Evolutionary conservation across 306 rosid genomes (phyloP).

Genomic region (Arachis stenosperma): DNA sequence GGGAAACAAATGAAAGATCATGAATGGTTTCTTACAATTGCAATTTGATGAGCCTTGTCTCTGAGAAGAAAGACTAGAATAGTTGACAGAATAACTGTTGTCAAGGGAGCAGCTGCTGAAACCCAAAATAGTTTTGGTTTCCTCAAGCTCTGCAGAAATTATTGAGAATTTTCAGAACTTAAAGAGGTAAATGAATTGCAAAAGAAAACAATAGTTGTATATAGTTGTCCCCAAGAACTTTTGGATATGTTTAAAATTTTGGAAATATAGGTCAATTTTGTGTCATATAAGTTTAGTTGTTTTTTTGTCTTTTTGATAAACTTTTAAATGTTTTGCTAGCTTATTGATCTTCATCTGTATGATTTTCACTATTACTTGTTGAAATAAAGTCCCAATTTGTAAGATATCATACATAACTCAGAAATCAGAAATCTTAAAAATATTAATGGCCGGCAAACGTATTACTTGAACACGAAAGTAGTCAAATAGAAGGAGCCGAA

Average conservation of each 20-base stretch:
- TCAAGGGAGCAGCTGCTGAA: slow-evolving; percentile 93
- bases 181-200: not conserved
- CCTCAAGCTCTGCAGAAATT: slow-evolving; percentile 70
- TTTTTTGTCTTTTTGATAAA: not conserved
- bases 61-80: slow-evolving; percentile 65
- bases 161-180: slow-evolving; percentile 24
- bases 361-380: not conserved
- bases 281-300: not conserved
- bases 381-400: not conserved
- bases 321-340: not conserved
- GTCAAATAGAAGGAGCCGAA: not conserved
- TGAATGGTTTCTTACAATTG: slow-evolving; percentile 55
- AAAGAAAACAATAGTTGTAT: not conserved
- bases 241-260: slow-evolving; percentile 31
- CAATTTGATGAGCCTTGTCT: slow-evolving; percentile 56
- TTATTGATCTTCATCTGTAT: not conserved
- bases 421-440: no score
- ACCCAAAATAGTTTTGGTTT: slow-evolving; percentile 87
- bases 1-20: not conserved
- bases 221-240: not conserved
- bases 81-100: slow-evolving; percentile 89
- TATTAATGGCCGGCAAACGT: not conserved
- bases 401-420: no score
- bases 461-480: not conserved
- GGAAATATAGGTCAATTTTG: not conserved